These are phyloP conservation scores for Phialophora chinensis DNA, from an alignment of 2,329 filamentous ascomycete species.

Conservation along the genomic window DNA sequence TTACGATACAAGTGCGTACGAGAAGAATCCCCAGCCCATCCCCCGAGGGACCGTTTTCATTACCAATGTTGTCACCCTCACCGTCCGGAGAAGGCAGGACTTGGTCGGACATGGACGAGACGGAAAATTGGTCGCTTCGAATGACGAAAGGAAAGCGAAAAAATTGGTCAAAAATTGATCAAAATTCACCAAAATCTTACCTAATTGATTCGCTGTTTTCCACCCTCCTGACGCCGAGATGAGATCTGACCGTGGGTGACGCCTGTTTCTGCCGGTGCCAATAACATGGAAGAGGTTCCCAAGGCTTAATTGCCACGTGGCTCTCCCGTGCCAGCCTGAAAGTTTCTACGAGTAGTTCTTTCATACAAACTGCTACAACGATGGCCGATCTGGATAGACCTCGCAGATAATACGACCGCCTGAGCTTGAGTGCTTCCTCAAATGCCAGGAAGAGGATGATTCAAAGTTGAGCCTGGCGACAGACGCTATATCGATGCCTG, in stretches of 20 bases:
- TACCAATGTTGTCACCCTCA: slow-evolving; percentile 14
- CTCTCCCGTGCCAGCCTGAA: not conserved
- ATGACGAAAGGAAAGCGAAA: slow-evolving; percentile 18
- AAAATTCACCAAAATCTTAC: slow-evolving; percentile 17
- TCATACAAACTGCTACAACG: not conserved
- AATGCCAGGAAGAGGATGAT: not conserved
- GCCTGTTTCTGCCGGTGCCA: not conserved
- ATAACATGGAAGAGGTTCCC: not conserved
- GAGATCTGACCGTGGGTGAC: not conserved
- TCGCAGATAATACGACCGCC: not conserved
- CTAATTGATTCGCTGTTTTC: slow-evolving; percentile 16
- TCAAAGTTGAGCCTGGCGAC: not conserved
- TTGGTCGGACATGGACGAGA: slow-evolving; percentile 10
- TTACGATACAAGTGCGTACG: not conserved
- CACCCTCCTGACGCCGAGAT: not conserved
- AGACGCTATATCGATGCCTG: too few species aligned
- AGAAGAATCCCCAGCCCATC: not conserved
- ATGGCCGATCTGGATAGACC: not conserved
- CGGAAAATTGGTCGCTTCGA: not conserved
- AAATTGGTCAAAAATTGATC: slow-evolving; percentile 18
- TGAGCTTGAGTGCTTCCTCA: not conserved
- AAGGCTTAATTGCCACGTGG: not conserved
- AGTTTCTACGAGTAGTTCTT: not conserved
- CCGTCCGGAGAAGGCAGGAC: slow-evolving; percentile 21
- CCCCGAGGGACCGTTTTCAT: slow-evolving; percentile 1